These are phyloP conservation scores for Venturia pyrina DNA, from an alignment of 2,329 filamentous ascomycete genomes.

Conservation along the genomic window DNA sequence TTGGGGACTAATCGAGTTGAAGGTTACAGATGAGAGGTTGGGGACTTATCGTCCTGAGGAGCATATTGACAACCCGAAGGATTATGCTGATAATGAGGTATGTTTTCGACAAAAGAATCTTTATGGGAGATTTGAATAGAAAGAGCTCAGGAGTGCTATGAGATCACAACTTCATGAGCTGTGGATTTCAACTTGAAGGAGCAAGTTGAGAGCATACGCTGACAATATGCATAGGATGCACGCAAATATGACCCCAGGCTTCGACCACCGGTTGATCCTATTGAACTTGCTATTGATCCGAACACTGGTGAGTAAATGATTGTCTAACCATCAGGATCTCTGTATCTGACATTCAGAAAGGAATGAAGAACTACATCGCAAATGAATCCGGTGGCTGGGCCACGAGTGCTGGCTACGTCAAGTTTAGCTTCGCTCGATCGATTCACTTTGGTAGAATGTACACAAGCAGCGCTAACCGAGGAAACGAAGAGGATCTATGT, in stretches of 20 bases:
- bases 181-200: neutral
- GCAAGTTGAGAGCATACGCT: conserved; percentile 19
- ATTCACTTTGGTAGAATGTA: conserved; percentile 40
- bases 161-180: neutral
- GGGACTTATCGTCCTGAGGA: conserved; percentile 32
- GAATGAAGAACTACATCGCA: conserved; percentile 99
- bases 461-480: conserved; percentile 32
- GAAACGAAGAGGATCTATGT: conserved; percentile 34
- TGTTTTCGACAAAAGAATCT: neutral
- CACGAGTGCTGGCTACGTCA: conserved; percentile 75
- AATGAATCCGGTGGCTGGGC: conserved; percentile 83
- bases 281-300: conserved; percentile 36
- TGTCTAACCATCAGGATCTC: no score
- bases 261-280: conserved; percentile 58
- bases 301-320: conserved; percentile 22
- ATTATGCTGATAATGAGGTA: conserved; percentile 24
- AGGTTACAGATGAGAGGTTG: conserved; percentile 41
- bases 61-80: conserved; percentile 42
- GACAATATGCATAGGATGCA: conserved; percentile 48
- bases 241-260: conserved; percentile 71
- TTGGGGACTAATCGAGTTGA: conserved; percentile 26
- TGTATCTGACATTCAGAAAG: conserved; percentile 25
- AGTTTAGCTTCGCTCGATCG: conserved; percentile 36
- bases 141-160: neutral
- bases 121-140: neutral